phyloP scores from a whole-genome alignment of 2,329 filamentous ascomycete genomes.

The Davidsoniella eucalypti region DNA sequence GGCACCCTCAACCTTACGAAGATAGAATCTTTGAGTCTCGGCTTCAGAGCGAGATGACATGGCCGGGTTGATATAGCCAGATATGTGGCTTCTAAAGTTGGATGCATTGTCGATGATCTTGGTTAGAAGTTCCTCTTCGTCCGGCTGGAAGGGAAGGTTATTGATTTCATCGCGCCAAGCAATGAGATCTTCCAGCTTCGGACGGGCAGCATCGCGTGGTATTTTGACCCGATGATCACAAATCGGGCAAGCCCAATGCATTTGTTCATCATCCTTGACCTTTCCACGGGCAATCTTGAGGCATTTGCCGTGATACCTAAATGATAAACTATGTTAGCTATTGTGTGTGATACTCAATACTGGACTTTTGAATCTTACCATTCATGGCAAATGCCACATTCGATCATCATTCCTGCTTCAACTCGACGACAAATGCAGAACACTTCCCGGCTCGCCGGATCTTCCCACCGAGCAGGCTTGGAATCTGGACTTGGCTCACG shows the following conservation, averaged over 20 bases:
- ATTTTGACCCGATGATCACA: constrained; percentile 97
- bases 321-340: neutral
- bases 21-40: constrained; percentile 61
- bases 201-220: constrained; percentile 83
- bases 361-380: constrained; percentile 45
- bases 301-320: constrained; percentile 92
- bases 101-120: constrained; percentile 75
- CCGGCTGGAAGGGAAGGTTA: constrained; percentile 76
- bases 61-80: constrained; percentile 69
- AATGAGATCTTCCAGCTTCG: constrained; percentile 81
- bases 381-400: constrained; percentile 94
- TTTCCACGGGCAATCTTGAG: constrained; percentile 95
- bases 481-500: constrained; percentile 52
- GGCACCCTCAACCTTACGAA: constrained; percentile 92
- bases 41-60: constrained; percentile 34
- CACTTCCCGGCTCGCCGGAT: constrained; percentile 55
- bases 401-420: constrained; percentile 98
- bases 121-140: constrained; percentile 77
- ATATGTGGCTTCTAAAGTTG: constrained; percentile 69
- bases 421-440: constrained; percentile 92
- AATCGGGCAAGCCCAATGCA: constrained; percentile 76
- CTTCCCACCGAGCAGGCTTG: constrained; percentile 38
- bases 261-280: constrained; percentile 90
- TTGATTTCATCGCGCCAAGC: constrained; percentile 72
- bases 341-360: no score